Evolutionary conservation across 2,329 filamentous ascomycete species (phyloP), one percentile per base, ranked within the genome.

Genomic region (Thielaviopsis musarum): DNA sequence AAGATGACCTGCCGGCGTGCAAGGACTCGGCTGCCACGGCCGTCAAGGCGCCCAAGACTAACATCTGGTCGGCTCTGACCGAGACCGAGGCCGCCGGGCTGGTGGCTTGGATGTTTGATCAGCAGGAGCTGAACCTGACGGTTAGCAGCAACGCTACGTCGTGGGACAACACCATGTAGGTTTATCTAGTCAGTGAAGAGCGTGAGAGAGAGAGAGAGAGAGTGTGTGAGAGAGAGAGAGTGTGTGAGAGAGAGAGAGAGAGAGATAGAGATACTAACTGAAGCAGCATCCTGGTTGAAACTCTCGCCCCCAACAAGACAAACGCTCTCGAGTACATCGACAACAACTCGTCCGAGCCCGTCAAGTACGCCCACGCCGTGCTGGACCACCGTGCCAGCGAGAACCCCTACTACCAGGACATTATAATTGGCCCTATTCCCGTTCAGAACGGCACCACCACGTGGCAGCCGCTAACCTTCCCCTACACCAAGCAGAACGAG

Each of bases 361-460:
- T 66, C 12, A 70, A 72, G 15, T 78, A 73, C 65, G 76, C 76
- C 28, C 68, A 74, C 22, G 74, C 70, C 1, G 71, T 77, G 57
- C 70, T 78, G 49, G 74, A 74, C 51, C 70, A 75, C 60, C 72
- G 73, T 12, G 73, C 71, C 0, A 73, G 71, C 53, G 62, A 64
- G 3, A 68, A 71, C 13, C 74, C 75, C 1, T 69, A 73, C 28
- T 73, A 71, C 5, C 72, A 75, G 59, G 74, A 78, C 62, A 77
- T 73, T 63, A 74, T 75, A 69, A 70, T 78, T 28, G 75, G 76
- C 0, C 75, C 76, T 1, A 68, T 78, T 3, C 76, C 76, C 1
- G 68, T 77, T 3, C 66, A 65, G 7, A 57, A 64, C 21, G 62
- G 69, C 19, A 75, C 73, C 5, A 70, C 63, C 17, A 66, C 73